phyloP scores from a whole-genome alignment of 1,284 basidiomycete species.

The Malassezia dermatis region DNA sequence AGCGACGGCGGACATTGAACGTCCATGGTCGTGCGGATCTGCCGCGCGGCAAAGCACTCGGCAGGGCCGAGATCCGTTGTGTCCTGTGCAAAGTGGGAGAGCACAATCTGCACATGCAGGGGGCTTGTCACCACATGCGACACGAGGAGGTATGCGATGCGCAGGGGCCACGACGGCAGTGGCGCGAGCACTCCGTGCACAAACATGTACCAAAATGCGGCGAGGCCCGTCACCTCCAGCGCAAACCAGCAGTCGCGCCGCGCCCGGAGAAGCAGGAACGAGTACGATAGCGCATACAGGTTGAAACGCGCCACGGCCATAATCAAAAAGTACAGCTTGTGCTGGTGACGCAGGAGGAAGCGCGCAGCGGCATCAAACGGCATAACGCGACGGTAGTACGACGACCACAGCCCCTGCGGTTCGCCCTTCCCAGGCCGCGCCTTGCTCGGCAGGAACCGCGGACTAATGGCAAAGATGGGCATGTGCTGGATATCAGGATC shows the following conservation, averaged over 20 bases:
- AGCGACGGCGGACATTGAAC: constrained; percentile 74
- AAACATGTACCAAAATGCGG: constrained; percentile 74
- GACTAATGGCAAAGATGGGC: constrained; percentile 89
- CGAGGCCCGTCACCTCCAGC: constrained; percentile 60
- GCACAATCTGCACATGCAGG: constrained; percentile 67
- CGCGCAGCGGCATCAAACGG: constrained; percentile 64
- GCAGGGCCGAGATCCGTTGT: constrained; percentile 78
- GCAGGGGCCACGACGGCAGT: constrained; percentile 60
- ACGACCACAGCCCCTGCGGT: constrained; percentile 61
- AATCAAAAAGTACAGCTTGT: constrained; percentile 84
- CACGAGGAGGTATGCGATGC: constrained; percentile 62
- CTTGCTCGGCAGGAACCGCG: constrained; percentile 45
- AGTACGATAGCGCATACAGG: constrained; percentile 80
- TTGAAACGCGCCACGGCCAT: constrained; percentile 90
- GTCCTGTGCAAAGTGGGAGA: constrained; percentile 94
- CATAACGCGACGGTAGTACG: constrained; percentile 86
- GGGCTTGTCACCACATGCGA: constrained; percentile 73
- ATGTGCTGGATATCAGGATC: constrained; percentile 82
- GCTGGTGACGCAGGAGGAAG: constrained; percentile 66
- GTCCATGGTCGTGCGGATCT: constrained; percentile 90
- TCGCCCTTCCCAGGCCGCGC: background rate
- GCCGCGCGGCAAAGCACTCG: constrained; percentile 84
- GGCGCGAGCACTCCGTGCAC: constrained; percentile 54
- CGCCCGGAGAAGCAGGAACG: constrained; percentile 58
- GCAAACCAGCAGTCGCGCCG: constrained; percentile 44